Evolutionary conservation across 2,329 filamentous ascomycete species (phyloP), one percentile per base, ranked within the genome.

Genomic region (Neofusicoccum parvum): DNA sequence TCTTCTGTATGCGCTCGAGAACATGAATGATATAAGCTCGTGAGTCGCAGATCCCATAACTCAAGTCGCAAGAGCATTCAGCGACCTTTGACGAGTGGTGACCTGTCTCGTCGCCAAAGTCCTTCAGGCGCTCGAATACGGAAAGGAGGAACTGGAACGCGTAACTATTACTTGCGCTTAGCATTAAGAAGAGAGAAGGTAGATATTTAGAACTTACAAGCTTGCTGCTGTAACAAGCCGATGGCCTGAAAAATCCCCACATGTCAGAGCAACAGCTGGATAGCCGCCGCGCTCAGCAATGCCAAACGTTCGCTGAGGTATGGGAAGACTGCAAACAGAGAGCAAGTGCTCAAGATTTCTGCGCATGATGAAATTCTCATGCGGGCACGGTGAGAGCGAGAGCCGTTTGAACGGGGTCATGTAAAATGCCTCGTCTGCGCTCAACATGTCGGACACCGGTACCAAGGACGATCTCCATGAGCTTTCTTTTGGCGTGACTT

Each of bases 171-270:
- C 27, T 12, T 12, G 4, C 17, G 9, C 9, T 39, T 6, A 7
- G 11, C 3, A 3, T 11, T n/a, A 3, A n/a, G 37, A 3, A 36
- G 20, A 11, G 3, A 6, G 5, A 1, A 7, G 5, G 27, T 1
- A 5, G 27, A 2, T 32, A 32, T 4, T 1, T 27, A 5, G 6
- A 36, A 23, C n/a, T 48, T 39, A 68, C 67, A 68, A 66, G 23
- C 63, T 68, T 11, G 67, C 63, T 14, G 56, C 48, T 5, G 67
- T 53, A 4, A 50, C 36, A 27, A 69, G 37, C 2, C 62, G 65
- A 23, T 69, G 68, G 3, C 66, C 68, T 39, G 68, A 65, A 9
- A 68, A 59, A 15, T 69, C 68, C 36, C 68, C 68, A 43, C 68
- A 69, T 1, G 68, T 69, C 12, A 69, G 12, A 23, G 62, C 68